Evolutionary conservation across 768 basidiomycete species (phyloP).

Genomic region (Lyophyllum shimeji): DNA sequence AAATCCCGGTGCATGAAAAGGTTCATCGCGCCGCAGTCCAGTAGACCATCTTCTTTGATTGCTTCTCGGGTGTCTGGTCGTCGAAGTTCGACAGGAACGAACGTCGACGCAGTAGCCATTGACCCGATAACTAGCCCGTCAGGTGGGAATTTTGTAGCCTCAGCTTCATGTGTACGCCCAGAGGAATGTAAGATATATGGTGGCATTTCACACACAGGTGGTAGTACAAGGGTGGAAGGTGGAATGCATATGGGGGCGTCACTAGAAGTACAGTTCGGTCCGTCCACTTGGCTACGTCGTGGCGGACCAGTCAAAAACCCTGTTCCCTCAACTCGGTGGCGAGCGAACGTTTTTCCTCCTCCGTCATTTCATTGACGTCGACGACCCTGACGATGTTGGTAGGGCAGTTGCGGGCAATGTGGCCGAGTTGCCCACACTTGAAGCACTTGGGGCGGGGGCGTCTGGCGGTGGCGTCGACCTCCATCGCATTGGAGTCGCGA

Average conservation of each 20-base stretch:
- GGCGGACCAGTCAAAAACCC: background rate
- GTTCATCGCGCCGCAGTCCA: slow-evolving; percentile 2
- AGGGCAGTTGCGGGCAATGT: background rate
- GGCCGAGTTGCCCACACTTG: background rate
- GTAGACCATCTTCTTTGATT: slow-evolving; percentile 3
- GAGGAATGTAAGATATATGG: background rate
- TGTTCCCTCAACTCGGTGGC: background rate
- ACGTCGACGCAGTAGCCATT: background rate
- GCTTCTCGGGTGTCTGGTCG: background rate
- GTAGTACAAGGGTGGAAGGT: background rate
- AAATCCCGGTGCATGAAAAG: background rate
- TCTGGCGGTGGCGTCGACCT: background rate
- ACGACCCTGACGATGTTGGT: background rate
- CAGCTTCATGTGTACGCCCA: background rate
- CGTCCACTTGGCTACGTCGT: background rate
- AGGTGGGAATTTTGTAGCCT: background rate
- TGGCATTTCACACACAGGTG: background rate
- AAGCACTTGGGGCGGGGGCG: background rate
- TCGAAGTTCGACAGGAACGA: background rate
- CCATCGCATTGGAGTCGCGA: slow-evolving; percentile 1
- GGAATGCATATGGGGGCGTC: background rate
- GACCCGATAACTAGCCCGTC: background rate
- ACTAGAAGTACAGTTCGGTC: background rate
- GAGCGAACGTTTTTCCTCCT: background rate
- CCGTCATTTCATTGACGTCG: background rate